phyloP scores from a whole-genome alignment of 192 early-diverging fungal species.

The Coemansia brasiliensis region DNA sequence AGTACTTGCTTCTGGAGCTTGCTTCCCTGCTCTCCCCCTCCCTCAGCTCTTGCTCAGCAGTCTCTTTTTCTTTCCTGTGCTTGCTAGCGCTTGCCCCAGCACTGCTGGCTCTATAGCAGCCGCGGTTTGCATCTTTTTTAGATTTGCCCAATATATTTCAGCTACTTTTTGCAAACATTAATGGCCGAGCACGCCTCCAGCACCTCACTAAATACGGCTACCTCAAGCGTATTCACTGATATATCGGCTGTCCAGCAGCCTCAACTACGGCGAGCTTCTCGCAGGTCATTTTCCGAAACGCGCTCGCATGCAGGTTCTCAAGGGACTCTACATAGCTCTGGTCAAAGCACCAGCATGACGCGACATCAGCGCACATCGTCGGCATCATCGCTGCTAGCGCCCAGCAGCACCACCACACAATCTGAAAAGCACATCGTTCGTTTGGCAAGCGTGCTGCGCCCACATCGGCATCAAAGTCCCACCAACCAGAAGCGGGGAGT shows the following conservation, averaged over 20 bases:
- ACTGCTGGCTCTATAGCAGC: constrained; percentile 3
- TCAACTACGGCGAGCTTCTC: constrained; percentile 5
- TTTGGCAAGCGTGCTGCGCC: constrained; percentile 20
- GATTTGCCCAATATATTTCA: neutral
- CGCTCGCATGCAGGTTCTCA: neutral
- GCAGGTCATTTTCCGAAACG: constrained; percentile 38
- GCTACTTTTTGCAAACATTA: no score
- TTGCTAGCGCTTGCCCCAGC: constrained; percentile 6
- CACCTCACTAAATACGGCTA: neutral
- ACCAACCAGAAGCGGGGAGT: constrained; percentile 2
- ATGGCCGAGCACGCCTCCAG: no score
- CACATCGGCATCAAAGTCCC: constrained; percentile 15
- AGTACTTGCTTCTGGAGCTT: constrained; percentile 11
- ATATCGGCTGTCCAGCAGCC: neutral
- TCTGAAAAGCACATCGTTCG: constrained; percentile 12
- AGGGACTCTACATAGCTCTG: neutral
- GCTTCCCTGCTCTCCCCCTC: constrained; percentile 10
- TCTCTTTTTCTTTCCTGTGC: constrained; percentile 4
- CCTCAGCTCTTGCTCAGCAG: constrained; percentile 6
- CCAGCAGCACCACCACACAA: neutral
- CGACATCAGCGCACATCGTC: constrained; percentile 39
- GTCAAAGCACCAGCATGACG: neutral
- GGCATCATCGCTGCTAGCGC: constrained; percentile 12
- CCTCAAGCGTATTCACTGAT: neutral
- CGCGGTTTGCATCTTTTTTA: neutral